These are phyloP conservation scores for Cladophialophora psammophila DNA, from an alignment of 2,329 filamentous ascomycete species.

Conservation along the genomic window DNA sequence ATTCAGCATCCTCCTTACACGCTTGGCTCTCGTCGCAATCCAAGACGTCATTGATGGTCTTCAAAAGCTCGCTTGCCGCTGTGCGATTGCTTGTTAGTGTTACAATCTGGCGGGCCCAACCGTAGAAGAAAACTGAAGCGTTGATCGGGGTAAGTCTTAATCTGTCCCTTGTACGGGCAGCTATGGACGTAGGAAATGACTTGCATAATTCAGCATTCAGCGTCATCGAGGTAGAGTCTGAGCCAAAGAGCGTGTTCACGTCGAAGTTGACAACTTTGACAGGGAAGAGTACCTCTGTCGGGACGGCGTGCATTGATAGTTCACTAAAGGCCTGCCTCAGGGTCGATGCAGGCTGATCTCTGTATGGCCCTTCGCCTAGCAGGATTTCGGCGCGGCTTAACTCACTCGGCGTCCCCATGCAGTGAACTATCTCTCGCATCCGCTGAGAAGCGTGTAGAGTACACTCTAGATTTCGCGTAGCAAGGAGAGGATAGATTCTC, in stretches of 20 bases:
- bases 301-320: slow-evolving; percentile 54
- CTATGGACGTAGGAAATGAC: slow-evolving; percentile 22
- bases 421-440: slow-evolving; percentile 71
- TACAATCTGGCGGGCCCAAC: slow-evolving; percentile 69
- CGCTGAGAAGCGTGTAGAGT: slow-evolving; percentile 70
- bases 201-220: not conserved
- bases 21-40: slow-evolving; percentile 46
- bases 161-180: slow-evolving; percentile 4
- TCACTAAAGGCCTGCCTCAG: slow-evolving; percentile 54
- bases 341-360: slow-evolving; percentile 49
- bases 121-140: slow-evolving; percentile 73
- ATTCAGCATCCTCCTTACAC: slow-evolving; percentile 55
- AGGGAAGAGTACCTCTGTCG: slow-evolving; percentile 65
- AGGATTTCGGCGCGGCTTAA: slow-evolving; percentile 66
- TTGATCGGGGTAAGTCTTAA: slow-evolving; percentile 67
- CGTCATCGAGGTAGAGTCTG: not conserved
- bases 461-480: slow-evolving; percentile 66
- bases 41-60: slow-evolving; percentile 33
- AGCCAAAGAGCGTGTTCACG: slow-evolving; percentile 39
- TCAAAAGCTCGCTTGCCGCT: slow-evolving; percentile 70
- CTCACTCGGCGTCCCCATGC: slow-evolving; percentile 69
- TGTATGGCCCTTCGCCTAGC: slow-evolving; percentile 56
- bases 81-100: slow-evolving; percentile 76
- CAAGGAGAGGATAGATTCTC: slow-evolving; percentile 69
- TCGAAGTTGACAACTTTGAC: slow-evolving; percentile 63